A percentile compares a stretch with the other conserved stretches of the same genome.
Conservation (phyloP, 164 flowering plant species). For the Sedum album region DNA sequence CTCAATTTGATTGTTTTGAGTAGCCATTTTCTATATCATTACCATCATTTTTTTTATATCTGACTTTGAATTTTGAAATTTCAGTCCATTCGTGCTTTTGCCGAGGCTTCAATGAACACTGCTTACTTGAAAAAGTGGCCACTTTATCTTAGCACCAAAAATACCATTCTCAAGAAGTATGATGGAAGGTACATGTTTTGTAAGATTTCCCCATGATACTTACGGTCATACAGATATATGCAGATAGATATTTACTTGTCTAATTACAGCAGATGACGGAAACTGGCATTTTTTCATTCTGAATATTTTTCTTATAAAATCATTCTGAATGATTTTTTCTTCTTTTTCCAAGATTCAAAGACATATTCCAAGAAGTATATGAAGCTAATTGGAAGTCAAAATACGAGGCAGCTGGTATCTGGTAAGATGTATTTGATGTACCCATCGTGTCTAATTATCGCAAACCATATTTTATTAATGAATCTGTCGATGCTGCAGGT, state of each 20-base stretch:
- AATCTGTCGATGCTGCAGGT: slow-evolving; percentile 1
- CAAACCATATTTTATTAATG: background rate
- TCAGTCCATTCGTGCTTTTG: slow-evolving; percentile 87
- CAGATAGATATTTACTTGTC: too few species aligned
- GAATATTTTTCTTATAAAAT: too few species aligned
- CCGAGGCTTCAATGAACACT: slow-evolving; percentile 98
- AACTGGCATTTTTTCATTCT: too few species aligned
- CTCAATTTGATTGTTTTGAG: background rate
- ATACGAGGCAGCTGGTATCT: slow-evolving; percentile 73
- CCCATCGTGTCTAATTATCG: background rate
- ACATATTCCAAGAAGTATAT: too few species aligned
- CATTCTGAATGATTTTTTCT: background rate
- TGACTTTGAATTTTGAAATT: background rate
- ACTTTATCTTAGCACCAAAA: too few species aligned
- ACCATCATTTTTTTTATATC: background rate
- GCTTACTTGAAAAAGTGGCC: too few species aligned
- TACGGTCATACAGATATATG: too few species aligned
- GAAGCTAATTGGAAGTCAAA: slow-evolving; percentile 70
- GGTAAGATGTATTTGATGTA: slow-evolving; percentile 28
- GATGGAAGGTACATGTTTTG: slow-evolving; percentile 20
- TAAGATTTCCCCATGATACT: too few species aligned
- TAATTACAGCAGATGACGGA: too few species aligned
- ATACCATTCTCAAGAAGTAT: too few species aligned
- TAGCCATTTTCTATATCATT: background rate
- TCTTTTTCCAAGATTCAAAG: slow-evolving; percentile 28